phyloP scores from a whole-genome alignment of 306 rosid species.

The Vicia sativa region DNA sequence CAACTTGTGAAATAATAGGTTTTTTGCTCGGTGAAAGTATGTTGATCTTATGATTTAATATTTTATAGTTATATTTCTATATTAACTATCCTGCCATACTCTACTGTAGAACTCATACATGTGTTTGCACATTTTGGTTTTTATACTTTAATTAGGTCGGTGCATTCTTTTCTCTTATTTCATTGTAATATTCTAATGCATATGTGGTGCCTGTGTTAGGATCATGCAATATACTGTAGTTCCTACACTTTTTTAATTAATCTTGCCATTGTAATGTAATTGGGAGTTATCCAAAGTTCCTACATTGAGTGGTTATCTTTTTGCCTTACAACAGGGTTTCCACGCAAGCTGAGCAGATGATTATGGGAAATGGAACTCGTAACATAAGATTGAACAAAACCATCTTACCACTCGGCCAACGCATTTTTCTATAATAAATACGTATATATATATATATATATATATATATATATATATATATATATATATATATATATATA shows the following conservation, averaged over 20 bases:
- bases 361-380: constrained; percentile 33
- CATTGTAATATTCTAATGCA: not conserved
- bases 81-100: not conserved
- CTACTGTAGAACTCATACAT: not conserved
- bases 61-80: not conserved
- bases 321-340: constrained; percentile 39
- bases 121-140: not conserved
- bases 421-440: too few relatives aligned
- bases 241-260: not conserved
- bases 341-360: constrained; percentile 23
- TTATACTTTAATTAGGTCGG: not conserved
- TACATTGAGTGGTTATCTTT: constrained; percentile 8
- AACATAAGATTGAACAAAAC: too few relatives aligned
- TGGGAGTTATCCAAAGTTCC: not conserved
- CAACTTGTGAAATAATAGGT: not conserved
- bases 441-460: too few relatives aligned
- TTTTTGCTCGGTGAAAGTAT: not conserved
- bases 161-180: not conserved
- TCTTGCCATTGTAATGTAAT: not conserved
- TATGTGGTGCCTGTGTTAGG: not conserved
- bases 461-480: too few relatives aligned
- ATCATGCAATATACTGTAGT: not conserved
- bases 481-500: too few relatives aligned
- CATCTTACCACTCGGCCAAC: too few relatives aligned
- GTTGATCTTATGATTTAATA: not conserved